Conservation (phyloP, 768 basidiomycete species). For the Xerocomus spinulosus region DNA sequence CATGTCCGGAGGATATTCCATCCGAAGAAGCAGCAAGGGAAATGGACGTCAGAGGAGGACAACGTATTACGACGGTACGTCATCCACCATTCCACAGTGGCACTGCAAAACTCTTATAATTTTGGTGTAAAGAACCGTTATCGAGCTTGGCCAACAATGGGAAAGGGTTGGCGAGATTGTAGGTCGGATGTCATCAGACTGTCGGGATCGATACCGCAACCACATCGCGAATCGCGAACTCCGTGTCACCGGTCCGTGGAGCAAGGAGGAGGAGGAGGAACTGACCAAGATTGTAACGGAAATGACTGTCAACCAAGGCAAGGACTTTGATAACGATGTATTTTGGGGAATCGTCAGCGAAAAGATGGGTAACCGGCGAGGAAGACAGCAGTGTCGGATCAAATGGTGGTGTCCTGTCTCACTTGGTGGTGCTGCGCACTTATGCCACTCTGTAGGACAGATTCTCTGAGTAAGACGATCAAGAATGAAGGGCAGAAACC, state of each 20-base stretch:
- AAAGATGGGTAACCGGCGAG: constrained; percentile 70
- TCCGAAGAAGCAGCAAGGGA: constrained; percentile 64
- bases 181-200: constrained; percentile 74
- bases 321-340: constrained; percentile 69
- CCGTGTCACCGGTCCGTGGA: constrained; percentile 67
- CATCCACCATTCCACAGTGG: not conserved
- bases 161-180: constrained; percentile 69
- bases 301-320: constrained; percentile 69
- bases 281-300: constrained; percentile 70
- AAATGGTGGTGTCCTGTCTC: constrained; percentile 59
- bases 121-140: constrained; percentile 52
- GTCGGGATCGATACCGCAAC: constrained; percentile 82
- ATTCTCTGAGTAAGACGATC: constrained; percentile 63
- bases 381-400: constrained; percentile 80
- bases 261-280: constrained; percentile 73
- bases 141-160: constrained; percentile 71
- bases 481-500: constrained; percentile 69
- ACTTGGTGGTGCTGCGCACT: not conserved
- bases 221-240: constrained; percentile 66
- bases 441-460: constrained; percentile 51
- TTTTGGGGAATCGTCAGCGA: constrained; percentile 80
- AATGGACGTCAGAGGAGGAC: constrained; percentile 69
- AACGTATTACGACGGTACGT: constrained; percentile 56
- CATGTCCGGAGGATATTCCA: constrained; percentile 68
- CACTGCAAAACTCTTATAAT: constrained; percentile 1